phyloP scores from a whole-genome alignment of 441 rosid genomes.

The Adansonia madagascariensis region DNA sequence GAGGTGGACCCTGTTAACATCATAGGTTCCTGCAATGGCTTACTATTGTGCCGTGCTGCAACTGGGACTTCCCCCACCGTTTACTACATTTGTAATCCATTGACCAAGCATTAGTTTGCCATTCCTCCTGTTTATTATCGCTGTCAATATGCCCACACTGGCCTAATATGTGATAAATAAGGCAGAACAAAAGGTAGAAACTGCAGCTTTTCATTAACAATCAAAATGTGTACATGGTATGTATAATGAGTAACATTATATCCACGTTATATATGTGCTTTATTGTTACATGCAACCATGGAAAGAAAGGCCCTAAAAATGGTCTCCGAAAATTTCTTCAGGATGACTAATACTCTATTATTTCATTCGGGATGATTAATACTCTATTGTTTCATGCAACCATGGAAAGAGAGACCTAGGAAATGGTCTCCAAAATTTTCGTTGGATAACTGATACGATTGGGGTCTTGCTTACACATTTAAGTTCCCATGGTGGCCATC shows the following conservation, averaged over 20 bases:
- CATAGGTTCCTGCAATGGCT: neutral
- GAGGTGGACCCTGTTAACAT: neutral
- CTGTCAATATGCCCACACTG: neutral
- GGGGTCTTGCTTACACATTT: no score
- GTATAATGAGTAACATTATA: neutral
- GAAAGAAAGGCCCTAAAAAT: no score
- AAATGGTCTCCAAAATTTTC: neutral
- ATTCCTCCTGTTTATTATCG: neutral
- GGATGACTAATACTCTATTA: no score
- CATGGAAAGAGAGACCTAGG: neutral
- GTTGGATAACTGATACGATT: neutral
- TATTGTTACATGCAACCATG: no score
- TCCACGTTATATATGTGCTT: neutral
- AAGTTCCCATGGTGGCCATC: no score
- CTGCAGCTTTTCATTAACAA: no score
- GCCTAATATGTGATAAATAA: neutral
- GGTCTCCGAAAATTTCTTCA: no score
- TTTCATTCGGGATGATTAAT: no score
- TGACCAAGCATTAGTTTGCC: neutral
- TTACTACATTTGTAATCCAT: neutral
- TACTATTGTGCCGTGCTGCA: neutral
- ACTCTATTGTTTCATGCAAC: neutral
- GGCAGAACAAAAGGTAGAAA: no score
- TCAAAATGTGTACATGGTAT: no score
- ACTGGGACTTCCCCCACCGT: neutral